Evolutionary conservation across 2,329 filamentous ascomycete genomes (phyloP).

Genomic region (Alternaria ventricosa): DNA sequence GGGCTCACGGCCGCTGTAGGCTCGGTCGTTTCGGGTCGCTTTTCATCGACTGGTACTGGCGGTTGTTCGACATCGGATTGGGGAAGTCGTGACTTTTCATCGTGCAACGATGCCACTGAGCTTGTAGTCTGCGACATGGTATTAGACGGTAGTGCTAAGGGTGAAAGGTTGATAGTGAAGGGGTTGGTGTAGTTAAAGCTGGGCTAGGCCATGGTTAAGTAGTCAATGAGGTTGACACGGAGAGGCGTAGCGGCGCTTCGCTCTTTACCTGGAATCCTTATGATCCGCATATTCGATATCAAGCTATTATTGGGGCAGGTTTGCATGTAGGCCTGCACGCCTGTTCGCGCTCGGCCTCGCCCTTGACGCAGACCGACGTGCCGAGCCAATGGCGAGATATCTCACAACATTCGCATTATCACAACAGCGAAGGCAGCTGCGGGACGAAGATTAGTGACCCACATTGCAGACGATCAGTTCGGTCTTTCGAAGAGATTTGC

Average conservation of each 20-base stretch:
- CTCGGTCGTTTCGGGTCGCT: slow-evolving; percentile 3
- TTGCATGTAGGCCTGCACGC: background rate
- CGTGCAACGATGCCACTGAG: slow-evolving; percentile 21
- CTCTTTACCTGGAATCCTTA: background rate
- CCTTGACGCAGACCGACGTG: background rate
- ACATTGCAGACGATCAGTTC: background rate
- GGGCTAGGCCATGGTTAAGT: background rate
- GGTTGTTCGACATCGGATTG: slow-evolving; percentile 23
- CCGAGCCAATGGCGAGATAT: background rate
- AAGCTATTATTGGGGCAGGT: background rate
- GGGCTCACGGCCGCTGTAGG: slow-evolving; percentile 20
- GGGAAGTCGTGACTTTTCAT: slow-evolving; percentile 17
- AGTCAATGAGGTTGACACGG: background rate
- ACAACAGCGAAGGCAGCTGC: background rate
- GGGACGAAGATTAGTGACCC: background rate
- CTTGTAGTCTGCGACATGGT: slow-evolving; percentile 21
- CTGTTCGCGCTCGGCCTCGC: slow-evolving; percentile 3
- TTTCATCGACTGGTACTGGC: slow-evolving; percentile 15
- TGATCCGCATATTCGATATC: background rate
- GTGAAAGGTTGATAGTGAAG: background rate
- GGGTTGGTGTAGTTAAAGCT: background rate
- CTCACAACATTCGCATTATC: background rate
- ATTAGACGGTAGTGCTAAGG: background rate
- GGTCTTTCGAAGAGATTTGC: background rate
- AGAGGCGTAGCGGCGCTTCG: background rate